A percentile compares a stretch with the other conserved stretches of the same genome.
Evolutionary conservation across 1,284 basidiomycete species (phyloP).

Genomic region (Apiotrichum akiyoshidainum): DNA sequence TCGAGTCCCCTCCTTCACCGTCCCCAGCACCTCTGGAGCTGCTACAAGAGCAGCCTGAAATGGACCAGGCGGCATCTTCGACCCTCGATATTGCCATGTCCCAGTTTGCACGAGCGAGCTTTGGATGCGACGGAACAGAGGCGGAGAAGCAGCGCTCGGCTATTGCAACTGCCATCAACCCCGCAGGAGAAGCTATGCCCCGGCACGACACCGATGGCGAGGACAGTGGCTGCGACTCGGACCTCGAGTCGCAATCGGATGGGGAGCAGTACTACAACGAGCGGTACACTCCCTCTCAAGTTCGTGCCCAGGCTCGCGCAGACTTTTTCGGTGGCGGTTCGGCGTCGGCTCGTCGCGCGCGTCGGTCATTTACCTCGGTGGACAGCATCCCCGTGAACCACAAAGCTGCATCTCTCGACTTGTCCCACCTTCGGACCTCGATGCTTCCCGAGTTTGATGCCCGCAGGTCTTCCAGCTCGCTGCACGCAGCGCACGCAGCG

Average conservation of each 20-base stretch:
- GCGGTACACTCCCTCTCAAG: neutral
- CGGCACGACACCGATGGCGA: neutral
- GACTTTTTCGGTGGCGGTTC: neutral
- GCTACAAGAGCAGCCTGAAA: too few relatives aligned
- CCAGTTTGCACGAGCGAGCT: constrained; percentile 2
- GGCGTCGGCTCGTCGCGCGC: neutral
- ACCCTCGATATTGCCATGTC: neutral
- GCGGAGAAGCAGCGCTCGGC: neutral
- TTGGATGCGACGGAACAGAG: neutral
- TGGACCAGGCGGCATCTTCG: neutral
- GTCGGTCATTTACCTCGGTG: neutral
- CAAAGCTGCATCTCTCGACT: neutral
- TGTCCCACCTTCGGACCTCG: neutral
- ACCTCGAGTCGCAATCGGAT: neutral
- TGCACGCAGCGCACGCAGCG: neutral
- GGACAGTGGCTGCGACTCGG: neutral
- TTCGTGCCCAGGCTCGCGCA: neutral
- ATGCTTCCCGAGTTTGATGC: neutral
- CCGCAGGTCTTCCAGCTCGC: neutral
- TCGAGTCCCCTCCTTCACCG: too few relatives aligned
- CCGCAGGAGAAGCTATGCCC: too few relatives aligned
- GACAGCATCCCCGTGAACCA: neutral
- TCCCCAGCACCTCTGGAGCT: too few relatives aligned
- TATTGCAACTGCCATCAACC: neutral
- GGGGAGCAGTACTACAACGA: neutral